These are phyloP conservation scores for Pseudogymnoascus destructans DNA, from an alignment of 2,329 filamentous ascomycete species.

Conservation along the genomic window DNA sequence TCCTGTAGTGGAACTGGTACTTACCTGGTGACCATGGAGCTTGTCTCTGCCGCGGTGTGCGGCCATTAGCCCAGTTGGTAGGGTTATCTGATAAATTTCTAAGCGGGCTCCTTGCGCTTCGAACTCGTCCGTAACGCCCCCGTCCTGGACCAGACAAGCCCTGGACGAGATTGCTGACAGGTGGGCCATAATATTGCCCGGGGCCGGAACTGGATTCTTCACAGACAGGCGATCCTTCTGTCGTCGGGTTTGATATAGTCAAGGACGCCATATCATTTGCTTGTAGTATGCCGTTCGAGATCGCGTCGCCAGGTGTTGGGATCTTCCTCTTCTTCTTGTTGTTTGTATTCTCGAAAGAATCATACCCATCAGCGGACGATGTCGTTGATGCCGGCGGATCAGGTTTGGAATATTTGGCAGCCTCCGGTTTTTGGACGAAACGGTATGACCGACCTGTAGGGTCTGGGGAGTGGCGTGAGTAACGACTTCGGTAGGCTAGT, in stretches of 20 bases:
- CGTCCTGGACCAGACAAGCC: slow-evolving; percentile 76
- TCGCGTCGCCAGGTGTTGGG: slow-evolving; percentile 67
- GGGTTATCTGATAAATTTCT: slow-evolving; percentile 43
- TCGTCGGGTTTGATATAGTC: slow-evolving; percentile 37
- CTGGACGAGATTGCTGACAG: slow-evolving; percentile 38
- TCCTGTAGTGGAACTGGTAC: slow-evolving; percentile 13
- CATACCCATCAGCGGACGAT: slow-evolving; percentile 74
- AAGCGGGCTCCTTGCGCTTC: slow-evolving; percentile 48
- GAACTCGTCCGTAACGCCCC: slow-evolving; percentile 63
- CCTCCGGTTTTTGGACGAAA: slow-evolving; percentile 33
- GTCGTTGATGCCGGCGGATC: slow-evolving; percentile 54
- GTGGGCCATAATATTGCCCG: slow-evolving; percentile 42
- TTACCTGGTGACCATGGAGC: slow-evolving; percentile 25
- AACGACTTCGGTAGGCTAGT: slow-evolving; percentile 24
- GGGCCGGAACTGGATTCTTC: slow-evolving; percentile 31
- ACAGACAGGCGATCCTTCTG: slow-evolving; percentile 32
- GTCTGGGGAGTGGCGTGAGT: slow-evolving; percentile 36
- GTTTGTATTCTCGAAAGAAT: slow-evolving; percentile 95
- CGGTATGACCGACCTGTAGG: slow-evolving; percentile 32
- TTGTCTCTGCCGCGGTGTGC: slow-evolving; percentile 24
- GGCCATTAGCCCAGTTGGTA: slow-evolving; percentile 25
- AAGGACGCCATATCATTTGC: slow-evolving; percentile 52
- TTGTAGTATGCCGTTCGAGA: slow-evolving; percentile 30
- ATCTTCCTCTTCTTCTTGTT: slow-evolving; percentile 99
- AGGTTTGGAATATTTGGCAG: slow-evolving; percentile 33